These are phyloP conservation scores for Iris macrosiphon DNA, from an alignment of 106 monocot species.

Conservation along the genomic window DNA sequence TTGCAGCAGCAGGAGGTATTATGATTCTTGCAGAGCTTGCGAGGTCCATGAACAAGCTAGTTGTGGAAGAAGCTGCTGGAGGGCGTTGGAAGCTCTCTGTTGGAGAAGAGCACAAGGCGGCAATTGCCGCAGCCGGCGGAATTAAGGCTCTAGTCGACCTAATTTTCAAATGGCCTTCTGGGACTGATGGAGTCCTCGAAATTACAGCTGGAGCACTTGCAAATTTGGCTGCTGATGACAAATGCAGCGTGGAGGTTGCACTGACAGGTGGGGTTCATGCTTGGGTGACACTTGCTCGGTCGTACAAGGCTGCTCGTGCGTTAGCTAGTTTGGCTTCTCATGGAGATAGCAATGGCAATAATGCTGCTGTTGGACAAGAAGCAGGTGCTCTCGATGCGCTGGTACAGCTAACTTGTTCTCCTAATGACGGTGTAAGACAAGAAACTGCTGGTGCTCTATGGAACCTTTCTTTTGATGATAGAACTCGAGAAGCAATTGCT, in stretches of 20 bases:
- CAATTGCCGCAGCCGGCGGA: conserved; percentile 91
- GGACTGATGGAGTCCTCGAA: conserved; percentile 93
- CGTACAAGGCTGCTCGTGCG: conserved; percentile 93
- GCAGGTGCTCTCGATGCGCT: conserved; percentile 93
- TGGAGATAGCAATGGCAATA: conserved; percentile 95
- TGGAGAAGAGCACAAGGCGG: conserved; percentile 96
- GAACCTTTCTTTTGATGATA: conserved; percentile 99
- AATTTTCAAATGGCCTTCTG: conserved; percentile 84
- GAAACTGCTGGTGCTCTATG: conserved; percentile 98
- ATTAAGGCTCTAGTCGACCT: conserved; percentile 95
- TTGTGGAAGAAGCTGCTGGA: conserved; percentile 98
- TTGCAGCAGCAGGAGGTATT: conserved; percentile 93
- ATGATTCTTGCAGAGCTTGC: conserved; percentile 67
- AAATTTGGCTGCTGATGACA: conserved; percentile 97
- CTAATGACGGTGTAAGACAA: conserved; percentile 98
- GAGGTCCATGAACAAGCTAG: conserved; percentile 84
- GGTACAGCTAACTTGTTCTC: conserved; percentile 83
- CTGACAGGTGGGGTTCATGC: conserved; percentile 87
- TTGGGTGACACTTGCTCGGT: conserved; percentile 84
- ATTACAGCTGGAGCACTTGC: conserved; percentile 97
- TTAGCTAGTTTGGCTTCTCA: conserved; percentile 97
- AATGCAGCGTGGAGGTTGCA: conserved; percentile 94
- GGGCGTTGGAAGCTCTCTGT: conserved; percentile 99
- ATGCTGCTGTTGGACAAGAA: conserved; percentile 94
- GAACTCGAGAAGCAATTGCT: conserved; percentile 95